A percentile compares a stretch with the other conserved stretches of the same genome.
Conservation (phyloP, 352 stramenopile genomes). For the Pythium volutum region DNA sequence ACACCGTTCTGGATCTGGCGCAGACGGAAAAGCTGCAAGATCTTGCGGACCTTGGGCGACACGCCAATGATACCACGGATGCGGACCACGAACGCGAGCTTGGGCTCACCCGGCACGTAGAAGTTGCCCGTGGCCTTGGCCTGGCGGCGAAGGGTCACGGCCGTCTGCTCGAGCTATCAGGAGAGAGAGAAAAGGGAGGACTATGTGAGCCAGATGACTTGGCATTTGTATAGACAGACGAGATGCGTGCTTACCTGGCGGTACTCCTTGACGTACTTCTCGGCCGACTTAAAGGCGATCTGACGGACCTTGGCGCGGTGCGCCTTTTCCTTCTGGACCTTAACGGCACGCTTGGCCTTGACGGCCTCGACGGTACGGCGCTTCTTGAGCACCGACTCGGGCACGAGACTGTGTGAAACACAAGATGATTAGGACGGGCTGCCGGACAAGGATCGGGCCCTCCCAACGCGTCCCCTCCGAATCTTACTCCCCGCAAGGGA, state of each 20-base stretch:
- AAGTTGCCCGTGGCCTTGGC: slow-evolving; percentile 96
- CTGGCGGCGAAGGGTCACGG: slow-evolving; percentile 93
- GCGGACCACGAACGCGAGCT: slow-evolving; percentile 97
- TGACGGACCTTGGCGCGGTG: slow-evolving; percentile 87
- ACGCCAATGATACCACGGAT: slow-evolving; percentile 98
- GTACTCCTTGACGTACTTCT: slow-evolving; percentile 99
- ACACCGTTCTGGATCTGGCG: slow-evolving; percentile 99
- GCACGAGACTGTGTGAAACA: slow-evolving; percentile 66
- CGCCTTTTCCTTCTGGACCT: slow-evolving; percentile 72
- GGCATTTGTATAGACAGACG: background rate
- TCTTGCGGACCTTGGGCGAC: slow-evolving; percentile 94
- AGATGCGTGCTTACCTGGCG: slow-evolving; percentile 55
- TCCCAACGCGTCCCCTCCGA: background rate
- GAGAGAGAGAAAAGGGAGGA: background rate
- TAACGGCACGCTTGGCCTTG: slow-evolving; percentile 81
- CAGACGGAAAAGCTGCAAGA: slow-evolving; percentile 99
- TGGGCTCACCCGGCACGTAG: slow-evolving; percentile 96
- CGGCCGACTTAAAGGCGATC: slow-evolving; percentile 93
- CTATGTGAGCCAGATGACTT: background rate
- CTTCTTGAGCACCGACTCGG: slow-evolving; percentile 91
- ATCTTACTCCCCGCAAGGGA: background rate
- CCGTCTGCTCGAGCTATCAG: slow-evolving; percentile 91
- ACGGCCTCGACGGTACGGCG: slow-evolving; percentile 84
- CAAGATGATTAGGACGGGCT: slow-evolving; percentile 69
- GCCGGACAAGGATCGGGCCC: slow-evolving; percentile 32